Base-by-base conservation (phyloP, 2,329 filamentous ascomycete species). In the Diaporthe sp. region DNA sequence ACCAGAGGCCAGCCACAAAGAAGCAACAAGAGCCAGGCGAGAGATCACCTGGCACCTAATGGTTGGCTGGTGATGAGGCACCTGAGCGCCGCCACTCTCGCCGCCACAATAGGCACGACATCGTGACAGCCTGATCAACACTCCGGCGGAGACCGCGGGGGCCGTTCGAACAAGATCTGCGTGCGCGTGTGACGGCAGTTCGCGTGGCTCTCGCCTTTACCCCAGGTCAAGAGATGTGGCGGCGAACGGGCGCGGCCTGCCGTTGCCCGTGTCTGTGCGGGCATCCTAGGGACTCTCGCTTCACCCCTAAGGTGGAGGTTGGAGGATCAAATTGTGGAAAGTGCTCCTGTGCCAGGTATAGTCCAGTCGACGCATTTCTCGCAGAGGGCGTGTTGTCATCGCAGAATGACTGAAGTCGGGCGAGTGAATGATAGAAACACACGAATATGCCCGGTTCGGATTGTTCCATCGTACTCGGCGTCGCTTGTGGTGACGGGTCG, bases 211-310 rank as follows among this genome's bases (percentile, higher is more conserved):
- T 17, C n/a, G 58, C 58, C 19, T 50, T 1, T 40, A 17, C 61
- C 61, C 45, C 33, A 30, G 64, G n/a, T 22, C n/a, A 40, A 38
- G 47, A 38, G 10, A 19, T 40, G 30, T 68, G 64, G 64, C 47
- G 58, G 58, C 58, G 17, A 28, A 68, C 64, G 64, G 47, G n/a
- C 45, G 64, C 64, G 33, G 64, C 42, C 64, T 38, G 30, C 64
- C 45, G 61, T 22, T 52, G 42, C 61, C 45, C 61, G 45, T 35
- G 64, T 54, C 64, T 68, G 47, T 54, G 64, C 45, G 64, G 38
- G 17, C 15, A 30, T 30, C 38, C 22, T 33, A 52, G 45, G 47
- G 33, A n/a, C 55, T 22, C 38, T 38, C 22, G 2, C 35, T 28
- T 38, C 42, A 17, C 42, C 15, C 55, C 35, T 47, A 33, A 5